Evolutionary conservation across 2,329 filamentous ascomycete species (phyloP), one percentile per base, ranked within the genome.

Genomic region (Neonectria punicea): DNA sequence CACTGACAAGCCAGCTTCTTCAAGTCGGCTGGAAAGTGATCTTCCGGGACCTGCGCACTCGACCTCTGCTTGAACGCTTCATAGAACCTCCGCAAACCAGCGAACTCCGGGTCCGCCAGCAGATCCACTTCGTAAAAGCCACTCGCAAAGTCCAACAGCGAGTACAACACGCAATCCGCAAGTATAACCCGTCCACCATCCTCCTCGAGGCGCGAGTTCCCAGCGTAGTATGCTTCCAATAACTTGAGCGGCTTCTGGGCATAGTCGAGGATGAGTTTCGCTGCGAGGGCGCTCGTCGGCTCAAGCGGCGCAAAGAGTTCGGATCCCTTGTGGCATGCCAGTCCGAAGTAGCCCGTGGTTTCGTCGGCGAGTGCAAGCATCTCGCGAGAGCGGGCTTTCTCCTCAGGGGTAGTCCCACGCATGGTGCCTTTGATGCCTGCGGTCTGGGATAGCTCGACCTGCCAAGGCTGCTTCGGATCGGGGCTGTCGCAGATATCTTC

Each of bases 161-260:
- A 68, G 22, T 68, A 71, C 11, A 71, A 13, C 0, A 72, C 59
- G 1, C 69, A 71, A 16, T 71, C 69, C 2, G 69, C 69, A 2
- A 71, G 46, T 3, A 36, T 63, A 4, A 14, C 36, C 1, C 41
- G 16, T 6, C 20, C 32, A 7, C 43, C 30, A 2, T 22, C 0
- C 1, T 58, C 14, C 0, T 53, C 25, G 5, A 59, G 46, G 8
- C 58, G 61, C 1, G 8, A 0, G 18, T 71, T 62, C 0, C n/a
- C 39, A 10, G 57, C 46, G 0, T 71, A 71, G 18, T 71, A 70
- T 13, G 34, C 47, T 5, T 61, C 55, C 3, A 71, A 6, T 2
- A 64, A 8, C 9, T 54, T 62, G 8, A 71, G 10, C 1, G 50
- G 63, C 60, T 64, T 71, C 0, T n/a, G 25, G 1, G 61, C 66